A percentile compares a stretch with the other conserved stretches of the same genome.
These are phyloP conservation scores for Myriosclerotinia scirpicola DNA, from an alignment of 2,329 filamentous ascomycete species.

Conservation along the genomic window DNA sequence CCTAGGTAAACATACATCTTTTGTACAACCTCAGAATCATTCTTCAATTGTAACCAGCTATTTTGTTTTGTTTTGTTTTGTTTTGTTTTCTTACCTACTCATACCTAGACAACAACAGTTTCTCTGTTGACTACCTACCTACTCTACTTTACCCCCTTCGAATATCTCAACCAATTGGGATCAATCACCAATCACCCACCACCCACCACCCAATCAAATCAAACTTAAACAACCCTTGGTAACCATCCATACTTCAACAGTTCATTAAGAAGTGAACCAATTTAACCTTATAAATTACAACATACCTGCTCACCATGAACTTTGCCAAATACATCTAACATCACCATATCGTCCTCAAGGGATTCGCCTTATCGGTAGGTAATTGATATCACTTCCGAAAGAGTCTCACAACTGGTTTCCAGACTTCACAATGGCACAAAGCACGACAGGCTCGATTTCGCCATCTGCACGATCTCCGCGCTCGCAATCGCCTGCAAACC, in stretches of 20 bases:
- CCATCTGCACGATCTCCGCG: conserved; percentile 42
- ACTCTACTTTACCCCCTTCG: no score
- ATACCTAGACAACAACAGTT: no score
- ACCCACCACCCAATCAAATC: not conserved
- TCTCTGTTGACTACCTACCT: not conserved
- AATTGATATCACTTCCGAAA: conserved; percentile 1
- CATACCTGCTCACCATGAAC: conserved; percentile 12
- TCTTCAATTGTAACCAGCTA: no score
- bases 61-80: no score
- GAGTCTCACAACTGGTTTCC: not conserved
- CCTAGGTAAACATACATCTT: not conserved
- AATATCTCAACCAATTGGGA: conserved; percentile 9
- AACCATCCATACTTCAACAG: conserved; percentile 4
- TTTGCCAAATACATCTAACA: conserved; percentile 15
- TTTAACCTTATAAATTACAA: not conserved
- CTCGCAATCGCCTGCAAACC: conserved; percentile 34
- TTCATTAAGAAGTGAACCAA: not conserved
- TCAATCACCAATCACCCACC: not conserved
- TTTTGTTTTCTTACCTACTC: no score
- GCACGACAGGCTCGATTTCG: conserved; percentile 41
- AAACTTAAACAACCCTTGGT: not conserved
- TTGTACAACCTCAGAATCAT: conserved; percentile 3
- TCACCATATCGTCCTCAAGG: not conserved
- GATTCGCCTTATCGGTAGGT: not conserved
- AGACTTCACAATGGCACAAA: conserved; percentile 34